Percentiles rank a stretch among this genome's conserved stretches.
These are phyloP conservation scores for Knoxia roxburghii DNA, from an alignment of 257 asterid genomes.

Conservation along the genomic window DNA sequence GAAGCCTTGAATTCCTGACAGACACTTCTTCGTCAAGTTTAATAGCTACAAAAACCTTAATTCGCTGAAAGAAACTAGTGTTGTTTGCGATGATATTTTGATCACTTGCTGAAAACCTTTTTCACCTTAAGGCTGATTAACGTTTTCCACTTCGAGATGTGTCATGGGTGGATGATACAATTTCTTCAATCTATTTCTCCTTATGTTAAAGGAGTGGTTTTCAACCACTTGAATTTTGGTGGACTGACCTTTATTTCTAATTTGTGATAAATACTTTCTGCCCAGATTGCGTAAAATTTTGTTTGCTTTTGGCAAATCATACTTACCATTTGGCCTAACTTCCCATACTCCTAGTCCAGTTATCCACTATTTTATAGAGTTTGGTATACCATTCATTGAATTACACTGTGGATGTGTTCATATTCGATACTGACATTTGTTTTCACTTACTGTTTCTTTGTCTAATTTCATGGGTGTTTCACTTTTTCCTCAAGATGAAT, in stretches of 20 bases:
- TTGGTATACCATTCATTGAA: neutral
- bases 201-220: conserved; percentile 1
- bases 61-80: neutral
- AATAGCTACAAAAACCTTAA: neutral
- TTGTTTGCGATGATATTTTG: neutral
- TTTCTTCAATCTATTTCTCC: conserved; percentile 4
- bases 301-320: neutral
- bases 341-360: neutral
- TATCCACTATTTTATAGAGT: neutral
- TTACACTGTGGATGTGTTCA: neutral
- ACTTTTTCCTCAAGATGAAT: neutral
- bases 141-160: neutral
- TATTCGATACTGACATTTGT: neutral
- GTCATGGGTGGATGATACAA: neutral
- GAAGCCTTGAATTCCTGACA: neutral
- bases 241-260: neutral
- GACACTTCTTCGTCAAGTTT: conserved; percentile 1
- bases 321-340: neutral
- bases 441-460: neutral
- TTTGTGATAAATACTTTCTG: neutral
- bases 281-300: neutral
- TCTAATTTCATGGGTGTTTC: too few species aligned
- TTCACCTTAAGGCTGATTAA: neutral
- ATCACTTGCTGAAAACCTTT: neutral
- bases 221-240: neutral